These are phyloP conservation scores for Ophiostoma sp. DNA, from an alignment of 2,329 filamentous ascomycete genomes.

Conservation along the genomic window DNA sequence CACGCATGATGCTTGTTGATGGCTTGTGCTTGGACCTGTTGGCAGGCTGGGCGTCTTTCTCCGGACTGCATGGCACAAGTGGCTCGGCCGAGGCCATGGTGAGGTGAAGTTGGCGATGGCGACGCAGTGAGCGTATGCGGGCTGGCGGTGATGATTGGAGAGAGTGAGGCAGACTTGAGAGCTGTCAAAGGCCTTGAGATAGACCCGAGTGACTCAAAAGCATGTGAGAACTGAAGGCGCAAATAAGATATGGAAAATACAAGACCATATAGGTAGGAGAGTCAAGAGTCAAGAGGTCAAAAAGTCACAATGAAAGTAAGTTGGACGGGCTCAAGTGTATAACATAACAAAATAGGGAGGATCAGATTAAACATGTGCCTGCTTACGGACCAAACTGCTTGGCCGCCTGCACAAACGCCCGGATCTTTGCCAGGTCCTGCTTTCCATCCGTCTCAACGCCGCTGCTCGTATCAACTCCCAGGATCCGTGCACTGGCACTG, in stretches of 20 bases:
- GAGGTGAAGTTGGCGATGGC: not conserved
- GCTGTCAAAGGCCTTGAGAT: not conserved
- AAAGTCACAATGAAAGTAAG: not conserved
- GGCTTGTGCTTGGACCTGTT: not conserved
- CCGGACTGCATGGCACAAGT: not conserved
- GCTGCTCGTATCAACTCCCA: slow-evolving; percentile 88
- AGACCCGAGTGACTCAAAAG: not conserved
- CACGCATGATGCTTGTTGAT: not conserved
- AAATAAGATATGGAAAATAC: not conserved
- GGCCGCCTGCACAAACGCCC: slow-evolving; percentile 69
- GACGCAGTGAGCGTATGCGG: not conserved
- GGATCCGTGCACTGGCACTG: slow-evolving; percentile 41
- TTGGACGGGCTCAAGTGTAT: not conserved
- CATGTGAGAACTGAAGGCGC: not conserved
- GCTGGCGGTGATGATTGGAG: not conserved
- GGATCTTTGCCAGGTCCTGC: slow-evolving; percentile 77
- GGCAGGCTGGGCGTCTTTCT: not conserved
- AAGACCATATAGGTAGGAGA: too few relatives aligned
- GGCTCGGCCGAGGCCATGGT: slow-evolving; percentile 10
- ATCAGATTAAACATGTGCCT: not conserved
- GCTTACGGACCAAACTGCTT: slow-evolving; percentile 43
- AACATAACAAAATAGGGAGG: not conserved
- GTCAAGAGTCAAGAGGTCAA: too few relatives aligned
- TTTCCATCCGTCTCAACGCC: slow-evolving; percentile 81
- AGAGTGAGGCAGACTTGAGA: not conserved